Evolutionary conservation across 176 grass and related monocot species (phyloP).

Genomic region (Leersia perrieri): DNA sequence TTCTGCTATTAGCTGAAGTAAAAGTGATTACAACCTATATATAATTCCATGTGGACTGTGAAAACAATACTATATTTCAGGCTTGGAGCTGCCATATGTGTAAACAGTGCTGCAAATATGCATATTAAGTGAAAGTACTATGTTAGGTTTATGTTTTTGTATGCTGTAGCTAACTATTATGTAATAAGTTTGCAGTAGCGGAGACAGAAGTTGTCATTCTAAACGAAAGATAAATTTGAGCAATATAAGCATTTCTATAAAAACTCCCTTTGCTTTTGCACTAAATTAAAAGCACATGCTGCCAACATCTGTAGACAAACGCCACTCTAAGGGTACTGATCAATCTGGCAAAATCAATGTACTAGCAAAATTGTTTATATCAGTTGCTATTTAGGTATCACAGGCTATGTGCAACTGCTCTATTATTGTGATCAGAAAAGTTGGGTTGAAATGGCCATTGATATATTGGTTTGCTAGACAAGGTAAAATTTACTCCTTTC

Average conservation of each 20-base stretch:
- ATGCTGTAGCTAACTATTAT: not conserved
- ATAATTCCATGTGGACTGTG: not conserved
- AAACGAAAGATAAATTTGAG: not conserved
- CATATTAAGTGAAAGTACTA: not conserved
- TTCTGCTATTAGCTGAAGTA: not conserved
- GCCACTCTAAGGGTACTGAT: not conserved
- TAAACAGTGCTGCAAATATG: not conserved
- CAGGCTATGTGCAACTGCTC: not conserved
- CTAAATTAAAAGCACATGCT: not conserved
- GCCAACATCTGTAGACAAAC: slow-evolving; percentile 8
- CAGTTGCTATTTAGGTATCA: not conserved
- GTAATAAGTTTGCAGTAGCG: not conserved
- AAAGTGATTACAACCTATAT: not conserved
- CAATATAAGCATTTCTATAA: not conserved
- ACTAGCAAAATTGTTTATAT: not conserved
- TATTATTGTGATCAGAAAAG: not conserved
- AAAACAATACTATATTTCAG: not conserved
- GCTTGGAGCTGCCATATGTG: not conserved
- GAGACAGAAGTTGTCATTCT: not conserved
- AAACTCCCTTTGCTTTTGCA: not conserved
- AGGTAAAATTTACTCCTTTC: not conserved
- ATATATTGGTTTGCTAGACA: not conserved
- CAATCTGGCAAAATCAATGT: not conserved
- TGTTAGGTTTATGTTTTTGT: not conserved
- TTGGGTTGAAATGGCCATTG: not conserved